Evolutionary conservation across 2,329 filamentous ascomycete genomes (phyloP), one percentile per base, ranked within the genome.

Genomic region (Fusarium proliferatum): DNA sequence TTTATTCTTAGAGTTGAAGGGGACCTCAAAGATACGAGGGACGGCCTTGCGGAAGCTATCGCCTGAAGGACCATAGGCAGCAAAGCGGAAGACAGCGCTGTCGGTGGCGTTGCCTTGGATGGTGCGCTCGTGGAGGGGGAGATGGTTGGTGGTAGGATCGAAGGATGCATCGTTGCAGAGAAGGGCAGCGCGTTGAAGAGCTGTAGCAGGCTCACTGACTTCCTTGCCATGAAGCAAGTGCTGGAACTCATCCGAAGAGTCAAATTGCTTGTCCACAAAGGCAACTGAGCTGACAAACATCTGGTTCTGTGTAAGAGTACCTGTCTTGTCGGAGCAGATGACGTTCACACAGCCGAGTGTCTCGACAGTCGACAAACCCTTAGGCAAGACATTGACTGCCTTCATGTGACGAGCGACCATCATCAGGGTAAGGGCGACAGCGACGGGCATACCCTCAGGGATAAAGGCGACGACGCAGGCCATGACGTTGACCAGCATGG

Each of bases 1-100:
- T 64, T 87, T 87, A 74, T 85, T 86, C 76, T 85, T 86, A 21
- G 84, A 86, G 77, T 87, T 87, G 80, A 87, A 87, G 0, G 86
- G 83, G 9, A 87, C 81, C 56, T 86, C 80, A 46, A 84, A 84
- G 9, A 82, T 71, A 2, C 82, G 73, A 11, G 75, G 74, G 39
- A 70, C 70, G 0, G 58, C 68, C 19, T 67, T 72, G 15, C 64
- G 68, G 48, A 76, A 66, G 33, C 61, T 69, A 5, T 79, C 79
- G 5, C 51, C 72, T 1, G 67, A 65, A 9, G 66, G 63, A 0
- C 77, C 74, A 6, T 61, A 67, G 10, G 82, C 80, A 3, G 82
- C 82, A 34, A 85, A 84, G 9, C 82, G 79, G 4, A 86, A 80
- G 12, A 85, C 80, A 1, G 83, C 84, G 9, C 78, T 81, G 55